Evolutionary conservation across 805 yeast genomes (phyloP), one percentile per base, ranked within the genome.

Genomic region (Hanseniaspora thailandica): DNA sequence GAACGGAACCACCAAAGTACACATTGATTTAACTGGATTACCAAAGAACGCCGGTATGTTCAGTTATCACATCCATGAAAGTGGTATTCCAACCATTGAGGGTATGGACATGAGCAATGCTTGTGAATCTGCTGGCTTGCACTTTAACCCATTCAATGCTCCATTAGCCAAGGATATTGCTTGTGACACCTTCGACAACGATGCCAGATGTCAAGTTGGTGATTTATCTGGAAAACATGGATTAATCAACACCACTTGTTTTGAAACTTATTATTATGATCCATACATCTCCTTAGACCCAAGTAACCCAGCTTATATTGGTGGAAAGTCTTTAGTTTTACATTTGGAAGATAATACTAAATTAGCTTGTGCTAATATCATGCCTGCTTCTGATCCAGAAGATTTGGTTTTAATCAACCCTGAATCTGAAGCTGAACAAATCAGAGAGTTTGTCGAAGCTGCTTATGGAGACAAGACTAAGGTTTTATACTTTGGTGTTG

Each of bases 151-250:
- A 4, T 82, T 74, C 62, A 62, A 69, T 52, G 47, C 53, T 7
- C 47, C 53, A 4, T 23, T 40, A 25, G 46, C 47, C 8, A 40
- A 40, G 35, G 38, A 40, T 22, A 82, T 86, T 6, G 66, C 75
- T 9, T 65, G 71, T 20, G 71, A 70, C 47, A 81, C 86, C 65
- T 81, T 75, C 51, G 69, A 69, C 17, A 71, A 74, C 59, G 82
- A 82, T 64, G 64, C 80, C 7, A 69, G 64, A 34, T 83, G 87
- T 63, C 80, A 80, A 65, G 77, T 82, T 40, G 90, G 90, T 55
- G 89, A 83, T 62, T 76, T 83, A 60, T 76, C 85, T 34, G 90
- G 90, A 43, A 83, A 82, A 64, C 88, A 83, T 66, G 90, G 90
- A 12, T 75, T 69, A 68, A 80, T 84, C 61, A 75, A 81, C 62